These are phyloP conservation scores for Amaranthus hypochondriacus DNA, from an alignment of 148 eudicot species.

Conservation along the genomic window DNA sequence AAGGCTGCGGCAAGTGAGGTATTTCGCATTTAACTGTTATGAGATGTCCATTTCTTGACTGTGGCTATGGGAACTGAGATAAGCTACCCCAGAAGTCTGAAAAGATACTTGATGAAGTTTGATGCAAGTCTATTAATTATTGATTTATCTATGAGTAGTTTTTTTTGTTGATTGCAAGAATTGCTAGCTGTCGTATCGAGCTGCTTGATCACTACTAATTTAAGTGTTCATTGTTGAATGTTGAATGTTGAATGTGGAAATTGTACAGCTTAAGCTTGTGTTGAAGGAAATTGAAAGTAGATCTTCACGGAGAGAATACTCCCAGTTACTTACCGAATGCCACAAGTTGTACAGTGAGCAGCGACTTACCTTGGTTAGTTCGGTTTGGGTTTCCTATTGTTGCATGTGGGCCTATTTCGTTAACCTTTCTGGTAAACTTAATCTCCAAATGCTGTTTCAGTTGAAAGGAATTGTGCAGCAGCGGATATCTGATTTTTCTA, in stretches of 20 bases:
- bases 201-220: conserved; percentile 7
- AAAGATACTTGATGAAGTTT: not conserved
- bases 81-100: not conserved
- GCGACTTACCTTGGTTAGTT: conserved; percentile 82
- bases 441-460: conserved; percentile 32
- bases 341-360: conserved; percentile 97
- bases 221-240: conserved; percentile 11
- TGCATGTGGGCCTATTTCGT: not conserved
- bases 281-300: conserved; percentile 95
- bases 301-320: conserved; percentile 84
- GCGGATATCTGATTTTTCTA: conserved; percentile 80
- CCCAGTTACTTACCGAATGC: conserved; percentile 85
- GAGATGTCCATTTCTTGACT: not conserved
- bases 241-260: conserved; percentile 15
- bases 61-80: not conserved
- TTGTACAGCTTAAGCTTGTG: conserved; percentile 81
- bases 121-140: not conserved
- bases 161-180: not conserved
- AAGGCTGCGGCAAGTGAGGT: conserved; percentile 99
- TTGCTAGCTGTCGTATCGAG: conserved; percentile 11
- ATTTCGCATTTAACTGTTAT: conserved; percentile 9
- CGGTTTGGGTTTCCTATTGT: conserved; percentile 11
- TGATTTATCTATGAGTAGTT: not conserved
- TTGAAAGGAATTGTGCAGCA: conserved; percentile 87
- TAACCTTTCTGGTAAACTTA: not conserved